phyloP scores from a whole-genome alignment of 345 rosid species.

The Pistacia atlantica region DNA sequence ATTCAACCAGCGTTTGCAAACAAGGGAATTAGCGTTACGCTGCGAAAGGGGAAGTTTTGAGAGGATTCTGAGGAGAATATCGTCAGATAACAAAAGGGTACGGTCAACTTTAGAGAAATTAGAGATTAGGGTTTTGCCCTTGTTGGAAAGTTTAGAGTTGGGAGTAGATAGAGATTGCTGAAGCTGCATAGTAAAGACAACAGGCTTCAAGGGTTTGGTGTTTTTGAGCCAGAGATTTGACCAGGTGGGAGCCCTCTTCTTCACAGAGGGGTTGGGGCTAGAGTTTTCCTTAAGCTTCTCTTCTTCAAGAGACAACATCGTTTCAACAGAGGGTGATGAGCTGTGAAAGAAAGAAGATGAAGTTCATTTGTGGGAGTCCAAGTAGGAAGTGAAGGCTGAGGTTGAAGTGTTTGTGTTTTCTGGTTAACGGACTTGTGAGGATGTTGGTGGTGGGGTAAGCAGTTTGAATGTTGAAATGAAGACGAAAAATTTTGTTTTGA shows the following conservation, averaged over 20 bases:
- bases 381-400: not conserved
- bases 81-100: slow-evolving; percentile 75
- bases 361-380: not conserved
- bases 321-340: not conserved
- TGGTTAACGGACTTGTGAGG: slow-evolving; percentile 34
- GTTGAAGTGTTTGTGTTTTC: not conserved
- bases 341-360: not conserved
- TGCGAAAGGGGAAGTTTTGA: slow-evolving; percentile 58
- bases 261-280: slow-evolving; percentile 38
- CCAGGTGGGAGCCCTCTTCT: slow-evolving; percentile 60
- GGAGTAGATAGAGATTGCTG: slow-evolving; percentile 46
- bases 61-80: slow-evolving; percentile 66
- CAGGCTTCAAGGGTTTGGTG: slow-evolving; percentile 54
- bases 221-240: slow-evolving; percentile 60
- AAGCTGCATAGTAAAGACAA: slow-evolving; percentile 55
- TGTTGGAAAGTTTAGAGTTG: slow-evolving; percentile 34
- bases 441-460: slow-evolving; percentile 32
- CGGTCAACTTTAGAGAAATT: slow-evolving; percentile 54
- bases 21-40: slow-evolving; percentile 53
- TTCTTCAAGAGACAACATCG: slow-evolving; percentile 56
- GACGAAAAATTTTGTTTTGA: too few relatives aligned
- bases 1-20: slow-evolving; percentile 86
- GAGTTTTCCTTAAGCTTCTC: slow-evolving; percentile 33
- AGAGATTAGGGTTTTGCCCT: slow-evolving; percentile 49
- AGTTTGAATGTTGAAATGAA: slow-evolving; percentile 16